A percentile compares a stretch with the other conserved stretches of the same genome.
Conservation (phyloP, 352 stramenopile species). For the Globisporangium sylvaticum region DNA sequence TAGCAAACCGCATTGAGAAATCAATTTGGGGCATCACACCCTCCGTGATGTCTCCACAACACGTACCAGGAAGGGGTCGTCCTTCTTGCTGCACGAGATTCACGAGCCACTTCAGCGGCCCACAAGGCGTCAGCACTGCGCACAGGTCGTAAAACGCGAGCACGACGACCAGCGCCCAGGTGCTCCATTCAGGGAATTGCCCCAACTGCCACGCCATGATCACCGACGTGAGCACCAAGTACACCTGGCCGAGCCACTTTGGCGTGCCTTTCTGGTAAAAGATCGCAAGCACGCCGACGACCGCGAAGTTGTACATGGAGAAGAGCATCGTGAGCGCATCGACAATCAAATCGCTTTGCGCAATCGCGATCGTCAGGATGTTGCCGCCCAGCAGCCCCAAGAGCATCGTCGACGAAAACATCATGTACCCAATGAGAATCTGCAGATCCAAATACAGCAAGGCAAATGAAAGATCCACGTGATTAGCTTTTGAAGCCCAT, state of each 20-base stretch:
- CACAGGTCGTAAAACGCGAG: constrained; percentile 99
- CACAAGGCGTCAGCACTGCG: constrained; percentile 98
- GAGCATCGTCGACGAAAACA: constrained; percentile 87
- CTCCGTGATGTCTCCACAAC: neutral
- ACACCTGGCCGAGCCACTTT: constrained; percentile 90
- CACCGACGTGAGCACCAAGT: constrained; percentile 94
- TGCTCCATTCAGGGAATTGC: constrained; percentile 95
- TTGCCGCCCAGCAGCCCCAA: constrained; percentile 84
- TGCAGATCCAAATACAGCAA: constrained; percentile 16
- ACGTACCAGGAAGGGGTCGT: constrained; percentile 82
- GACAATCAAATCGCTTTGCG: constrained; percentile 54
- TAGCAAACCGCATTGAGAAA: neutral
- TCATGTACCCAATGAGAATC: constrained; percentile 87
- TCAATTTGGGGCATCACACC: neutral
- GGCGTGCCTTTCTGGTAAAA: constrained; percentile 88
- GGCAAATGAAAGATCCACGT: neutral
- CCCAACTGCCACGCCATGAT: constrained; percentile 98
- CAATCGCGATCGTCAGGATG: constrained; percentile 70
- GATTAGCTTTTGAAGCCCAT: neutral
- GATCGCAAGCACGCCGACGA: constrained; percentile 86
- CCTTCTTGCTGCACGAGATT: constrained; percentile 93
- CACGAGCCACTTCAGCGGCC: constrained; percentile 94
- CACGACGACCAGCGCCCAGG: constrained; percentile 90
- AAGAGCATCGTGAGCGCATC: constrained; percentile 68
- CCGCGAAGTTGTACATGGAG: constrained; percentile 90